Conservation (phyloP, 1,284 basidiomycete genomes). For the Irpex lacteus region DNA sequence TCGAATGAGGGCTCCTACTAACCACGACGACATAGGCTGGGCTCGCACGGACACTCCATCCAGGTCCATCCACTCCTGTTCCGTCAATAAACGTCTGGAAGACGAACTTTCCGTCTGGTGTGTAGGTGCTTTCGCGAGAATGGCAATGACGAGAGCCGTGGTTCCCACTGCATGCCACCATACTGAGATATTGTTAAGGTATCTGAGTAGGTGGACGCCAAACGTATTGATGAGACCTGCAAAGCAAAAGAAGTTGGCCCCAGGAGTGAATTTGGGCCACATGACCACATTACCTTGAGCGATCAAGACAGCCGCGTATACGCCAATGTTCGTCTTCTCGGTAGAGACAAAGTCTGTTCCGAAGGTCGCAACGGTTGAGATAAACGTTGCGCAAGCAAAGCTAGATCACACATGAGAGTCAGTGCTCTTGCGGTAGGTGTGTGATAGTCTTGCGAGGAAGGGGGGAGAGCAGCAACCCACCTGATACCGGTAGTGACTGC, state of each 20-base stretch:
- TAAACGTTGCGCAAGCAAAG: conserved; percentile 67
- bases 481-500: conserved; percentile 75
- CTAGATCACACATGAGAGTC: conserved; percentile 29
- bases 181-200: conserved; percentile 70
- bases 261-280: neutral
- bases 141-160: conserved; percentile 58
- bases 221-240: conserved; percentile 67
- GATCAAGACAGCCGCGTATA: conserved; percentile 69
- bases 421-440: neutral
- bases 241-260: neutral
- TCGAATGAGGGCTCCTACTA: neutral
- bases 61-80: conserved; percentile 57
- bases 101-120: conserved; percentile 68
- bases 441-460: neutral
- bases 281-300: conserved; percentile 42
- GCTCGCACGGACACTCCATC: conserved; percentile 64
- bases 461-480: conserved; percentile 25
- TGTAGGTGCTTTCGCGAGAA: conserved; percentile 66
- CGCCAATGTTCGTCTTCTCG: conserved; percentile 60
- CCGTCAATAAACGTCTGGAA: conserved; percentile 70
- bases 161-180: conserved; percentile 75
- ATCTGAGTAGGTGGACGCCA: conserved; percentile 59
- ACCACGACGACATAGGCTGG: conserved; percentile 62
- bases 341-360: conserved; percentile 56
- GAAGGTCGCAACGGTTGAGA: conserved; percentile 61